Evolutionary conservation across 768 basidiomycete genomes (phyloP).

Genomic region (Rhodotorula paludigena): DNA sequence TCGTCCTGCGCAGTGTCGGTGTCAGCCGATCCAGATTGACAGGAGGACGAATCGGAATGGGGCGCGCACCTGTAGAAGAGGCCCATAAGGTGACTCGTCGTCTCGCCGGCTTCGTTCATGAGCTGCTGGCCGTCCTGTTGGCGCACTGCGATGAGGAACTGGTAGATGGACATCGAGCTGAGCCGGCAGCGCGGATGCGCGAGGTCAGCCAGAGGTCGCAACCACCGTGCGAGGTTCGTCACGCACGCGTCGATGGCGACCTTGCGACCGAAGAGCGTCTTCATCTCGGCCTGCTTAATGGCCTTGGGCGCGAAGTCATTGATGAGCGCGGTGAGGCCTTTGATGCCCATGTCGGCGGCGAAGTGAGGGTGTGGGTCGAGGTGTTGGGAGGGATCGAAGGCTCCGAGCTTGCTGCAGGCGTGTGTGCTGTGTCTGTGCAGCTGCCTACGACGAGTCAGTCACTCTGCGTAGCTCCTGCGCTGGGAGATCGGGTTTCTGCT

Average conservation of each 20-base stretch:
- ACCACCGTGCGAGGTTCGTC: background rate
- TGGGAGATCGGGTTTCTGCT: no score
- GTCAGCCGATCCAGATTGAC: background rate
- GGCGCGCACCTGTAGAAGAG: conserved; percentile 69
- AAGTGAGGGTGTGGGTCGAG: no score
- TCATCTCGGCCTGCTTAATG: conserved; percentile 53
- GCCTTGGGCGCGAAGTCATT: conserved; percentile 82
- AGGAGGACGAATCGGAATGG: background rate
- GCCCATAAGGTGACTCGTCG: conserved; percentile 96
- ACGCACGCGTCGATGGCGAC: conserved; percentile 84
- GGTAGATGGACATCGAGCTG: conserved; percentile 80
- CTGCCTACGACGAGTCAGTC: no score
- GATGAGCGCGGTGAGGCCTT: conserved; percentile 73
- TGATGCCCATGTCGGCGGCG: conserved; percentile 8
- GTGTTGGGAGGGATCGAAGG: no score
- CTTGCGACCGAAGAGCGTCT: conserved; percentile 91
- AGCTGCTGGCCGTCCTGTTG: conserved; percentile 94
- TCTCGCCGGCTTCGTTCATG: conserved; percentile 95
- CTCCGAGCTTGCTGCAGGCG: no score
- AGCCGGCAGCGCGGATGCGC: background rate
- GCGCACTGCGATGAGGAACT: conserved; percentile 91
- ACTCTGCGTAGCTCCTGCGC: no score
- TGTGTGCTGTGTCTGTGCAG: no score
- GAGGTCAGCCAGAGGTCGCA: background rate
- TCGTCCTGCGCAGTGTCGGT: conserved; percentile 57